Base-by-base conservation (phyloP, 1,284 basidiomycete genomes). In the Vanrija humicola region DNA sequence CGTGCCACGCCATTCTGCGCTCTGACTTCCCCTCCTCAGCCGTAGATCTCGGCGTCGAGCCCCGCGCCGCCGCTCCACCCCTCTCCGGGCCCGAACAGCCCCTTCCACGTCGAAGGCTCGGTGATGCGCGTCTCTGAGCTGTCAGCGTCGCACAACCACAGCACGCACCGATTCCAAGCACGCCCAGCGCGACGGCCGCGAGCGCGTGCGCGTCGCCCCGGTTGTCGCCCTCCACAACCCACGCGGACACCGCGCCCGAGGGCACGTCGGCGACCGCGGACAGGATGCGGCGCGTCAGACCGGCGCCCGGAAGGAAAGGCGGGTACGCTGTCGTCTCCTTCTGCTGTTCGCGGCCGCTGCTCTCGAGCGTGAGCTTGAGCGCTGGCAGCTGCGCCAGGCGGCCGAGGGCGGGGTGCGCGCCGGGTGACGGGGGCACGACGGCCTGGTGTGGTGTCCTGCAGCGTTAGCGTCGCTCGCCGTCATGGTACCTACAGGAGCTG, bases 211-310 rank as follows among this genome's bases (percentile, higher is more conserved):
- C 88, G 68, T 90, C 88, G 14, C 72, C 79, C 53, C 85, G 79
- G 65, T 90, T 90, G 68, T 90, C 89, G 3, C 88, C 89, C 68
- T 90, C 88, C 28, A 83, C 81, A 43, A 79, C 73, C 84, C 84
- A 87, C 18, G 78, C 68, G 43, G 72, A 56, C 1, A 85, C 79
- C 1, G 65, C 61, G 9, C 68, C 74, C 26, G 72, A 69, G 1
- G 67, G 55, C 29, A 61, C 50, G n/a, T 34, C 38, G 3, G 58
- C 46, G 1, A 78, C 54, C 1, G 84, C 81, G 0, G 80, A 79
- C 7, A 90, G 75, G 44, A 89, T 76, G 25, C 86, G 81, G 23
- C 83, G 80, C 0, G 86, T 84, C 18, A 90, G 78, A 0, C 89
- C 88, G 26, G 86, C 86, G 18, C 86, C 86, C 0, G 88, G 88